Base-by-base conservation (phyloP, 2,329 filamentous ascomycete species). In the Venturia oleaginea region DNA sequence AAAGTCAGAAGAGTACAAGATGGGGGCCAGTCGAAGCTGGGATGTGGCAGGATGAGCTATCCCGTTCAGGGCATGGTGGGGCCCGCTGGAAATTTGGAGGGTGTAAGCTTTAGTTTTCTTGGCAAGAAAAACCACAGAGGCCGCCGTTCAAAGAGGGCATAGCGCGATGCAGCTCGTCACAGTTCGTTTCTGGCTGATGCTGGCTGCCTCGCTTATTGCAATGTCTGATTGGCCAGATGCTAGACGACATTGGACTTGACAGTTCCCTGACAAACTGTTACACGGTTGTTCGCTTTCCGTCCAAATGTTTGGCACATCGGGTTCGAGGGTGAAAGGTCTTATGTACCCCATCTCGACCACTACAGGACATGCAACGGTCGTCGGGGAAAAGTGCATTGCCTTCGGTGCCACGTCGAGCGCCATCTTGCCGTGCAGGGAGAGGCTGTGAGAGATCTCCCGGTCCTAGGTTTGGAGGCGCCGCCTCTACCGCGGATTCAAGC, bases 121-220 rank as follows among this genome's bases (percentile, higher is more conserved):
- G 59, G 59, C 59, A 43, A 15, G 34, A 60, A 60, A 60, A 60
- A 60, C 32, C 24, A 60, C 34, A 40, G 59, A 43, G 37, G 59
- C 37, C 59, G 37, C 40, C 59, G 59, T 34, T 54, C 48, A 4
- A 57, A 34, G 5, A 2, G 17, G 59, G 37, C 19, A 43, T 60
- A 60, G 59, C 40, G 37, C 27, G 27, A 7, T 43, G 34, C 37
- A 40, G 40, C 59, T 34, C 42, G 59, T 43, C 59, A 60, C 59
- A 60, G 17, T 27, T 43, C 22, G 38, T 60, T 43, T 43, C 57
- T 27, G 37, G 32, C 32, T 27, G 13, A 60, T 40, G 37, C 59
- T 27, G 34, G 59, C 13, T 27, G 19, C 11, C 40, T 60, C 59
- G 59, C 59, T 60, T 60, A 60, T n/a, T 37, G 34, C 22, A 11